These are phyloP conservation scores for Talaromyces sp. DNA, from an alignment of 2,329 filamentous ascomycete genomes.

Conservation along the genomic window DNA sequence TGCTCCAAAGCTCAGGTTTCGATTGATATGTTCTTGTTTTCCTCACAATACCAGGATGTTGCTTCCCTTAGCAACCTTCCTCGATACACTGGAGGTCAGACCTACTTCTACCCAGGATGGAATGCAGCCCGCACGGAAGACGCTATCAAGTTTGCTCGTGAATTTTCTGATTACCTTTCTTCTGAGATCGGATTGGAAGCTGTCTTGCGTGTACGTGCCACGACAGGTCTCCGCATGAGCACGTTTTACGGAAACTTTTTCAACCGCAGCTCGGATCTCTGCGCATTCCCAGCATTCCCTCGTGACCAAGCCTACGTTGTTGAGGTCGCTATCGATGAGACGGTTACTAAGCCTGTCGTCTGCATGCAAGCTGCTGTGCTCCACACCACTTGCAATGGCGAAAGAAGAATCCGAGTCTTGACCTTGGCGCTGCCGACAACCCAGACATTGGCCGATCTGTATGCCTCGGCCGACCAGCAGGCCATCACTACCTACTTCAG, in stretches of 20 bases:
- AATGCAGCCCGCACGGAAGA: conserved; percentile 91
- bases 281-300: conserved; percentile 96
- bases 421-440: conserved; percentile 92
- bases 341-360: conserved; percentile 82
- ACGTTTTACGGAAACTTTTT: conserved; percentile 99
- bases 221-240: conserved; percentile 91
- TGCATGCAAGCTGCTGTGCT: conserved; percentile 93
- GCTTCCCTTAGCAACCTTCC: conserved; percentile 94
- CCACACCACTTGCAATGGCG: conserved; percentile 96
- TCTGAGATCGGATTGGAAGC: conserved; percentile 95
- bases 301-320: conserved; percentile 97
- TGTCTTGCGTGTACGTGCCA: conserved; percentile 90
- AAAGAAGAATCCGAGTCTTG: conserved; percentile 90
- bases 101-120: conserved; percentile 98
- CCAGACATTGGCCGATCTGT: conserved; percentile 83
- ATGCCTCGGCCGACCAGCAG: conserved; percentile 90
- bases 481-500: conserved; percentile 93
- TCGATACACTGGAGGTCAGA: conserved; percentile 94
- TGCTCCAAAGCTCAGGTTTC: conserved; percentile 99
- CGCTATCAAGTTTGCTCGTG: conserved; percentile 94
- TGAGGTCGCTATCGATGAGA: conserved; percentile 97
- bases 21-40: conserved; percentile 97
- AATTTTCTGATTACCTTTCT: conserved; percentile 96
- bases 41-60: conserved; percentile 94
- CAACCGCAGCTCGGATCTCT: conserved; percentile 95